A percentile compares a stretch with the other conserved stretches of the same genome.
Evolutionary conservation across 441 rosid species (phyloP).

Genomic region (Erysimum pusillum): DNA sequence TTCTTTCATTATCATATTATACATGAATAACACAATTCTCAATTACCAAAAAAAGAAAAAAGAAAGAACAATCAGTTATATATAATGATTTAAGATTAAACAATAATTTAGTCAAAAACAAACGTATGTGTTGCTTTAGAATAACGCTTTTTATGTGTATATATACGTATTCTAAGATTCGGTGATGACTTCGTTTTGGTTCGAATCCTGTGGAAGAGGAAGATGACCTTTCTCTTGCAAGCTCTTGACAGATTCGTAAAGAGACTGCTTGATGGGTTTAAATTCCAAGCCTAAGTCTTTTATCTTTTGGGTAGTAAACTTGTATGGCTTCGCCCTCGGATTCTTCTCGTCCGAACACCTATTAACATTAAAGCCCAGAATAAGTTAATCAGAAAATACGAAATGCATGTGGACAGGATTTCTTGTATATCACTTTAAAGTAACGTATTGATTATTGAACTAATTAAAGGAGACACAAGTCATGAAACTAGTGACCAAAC

Average conservation of each 20-base stretch:
- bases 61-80: slow-evolving; percentile 28
- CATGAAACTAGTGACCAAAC: slow-evolving; percentile 44
- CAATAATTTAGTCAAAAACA: slow-evolving; percentile 31
- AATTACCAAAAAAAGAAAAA: not conserved
- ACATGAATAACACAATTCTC: slow-evolving; percentile 15
- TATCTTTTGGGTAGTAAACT: slow-evolving; percentile 73
- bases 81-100: slow-evolving; percentile 27
- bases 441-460: slow-evolving; percentile 15
- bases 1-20: slow-evolving; percentile 19
- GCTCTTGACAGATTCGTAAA: slow-evolving; percentile 79
- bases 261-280: slow-evolving; percentile 70
- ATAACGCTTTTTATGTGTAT: slow-evolving; percentile 7
- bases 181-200: slow-evolving; percentile 32
- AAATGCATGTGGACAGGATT: slow-evolving; percentile 18
- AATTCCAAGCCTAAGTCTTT: slow-evolving; percentile 81
- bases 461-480: slow-evolving; percentile 41
- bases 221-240: slow-evolving; percentile 88
- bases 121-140: slow-evolving; percentile 28
- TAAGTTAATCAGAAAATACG: slow-evolving; percentile 21
- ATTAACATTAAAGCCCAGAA: not conserved
- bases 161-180: slow-evolving; percentile 31
- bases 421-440: slow-evolving; percentile 34
- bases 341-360: slow-evolving; percentile 93
- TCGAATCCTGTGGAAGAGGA: slow-evolving; percentile 60
- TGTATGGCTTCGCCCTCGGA: slow-evolving; percentile 78